Conservation (phyloP, 73 alveolate species). For the Breviolum minutum region DNA sequence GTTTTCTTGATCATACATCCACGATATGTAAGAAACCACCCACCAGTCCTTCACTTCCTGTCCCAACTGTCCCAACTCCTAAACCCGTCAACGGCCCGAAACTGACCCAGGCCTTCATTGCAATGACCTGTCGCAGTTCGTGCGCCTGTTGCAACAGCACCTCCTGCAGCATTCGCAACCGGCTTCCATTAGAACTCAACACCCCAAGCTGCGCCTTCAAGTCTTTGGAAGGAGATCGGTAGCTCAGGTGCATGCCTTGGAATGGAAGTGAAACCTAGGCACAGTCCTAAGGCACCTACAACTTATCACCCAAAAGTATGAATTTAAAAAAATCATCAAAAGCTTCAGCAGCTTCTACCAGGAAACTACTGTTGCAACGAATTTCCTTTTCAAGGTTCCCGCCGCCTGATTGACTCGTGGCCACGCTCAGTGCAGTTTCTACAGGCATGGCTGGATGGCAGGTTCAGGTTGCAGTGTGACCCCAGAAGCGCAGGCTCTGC, state of each 20-base stretch:
- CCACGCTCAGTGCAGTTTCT: not conserved
- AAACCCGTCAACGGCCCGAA: not conserved
- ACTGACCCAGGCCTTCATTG: constrained; percentile 44
- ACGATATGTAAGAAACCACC: no score
- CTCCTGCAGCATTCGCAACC: constrained; percentile 12
- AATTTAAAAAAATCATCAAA: no score
- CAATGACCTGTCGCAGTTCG: constrained; percentile 82
- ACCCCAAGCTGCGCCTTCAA: constrained; percentile 9
- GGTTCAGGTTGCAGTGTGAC: not conserved
- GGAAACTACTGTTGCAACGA: no score
- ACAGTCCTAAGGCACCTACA: no score
- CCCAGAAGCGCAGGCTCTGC: no score
- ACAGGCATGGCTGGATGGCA: not conserved
- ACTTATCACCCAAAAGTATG: no score
- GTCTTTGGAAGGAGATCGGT: not conserved
- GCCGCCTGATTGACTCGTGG: not conserved
- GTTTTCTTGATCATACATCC: no score
- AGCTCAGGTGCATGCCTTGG: not conserved
- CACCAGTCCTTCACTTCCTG: no score
- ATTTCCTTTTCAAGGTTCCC: not conserved
- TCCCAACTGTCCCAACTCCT: no score
- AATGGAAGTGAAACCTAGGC: no score
- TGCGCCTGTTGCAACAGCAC: constrained; percentile 14
- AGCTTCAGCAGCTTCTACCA: no score
- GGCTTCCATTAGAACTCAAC: not conserved